Evolutionary conservation across 176 grass and related monocot species (phyloP).

Genomic region (Avena atlantica): DNA sequence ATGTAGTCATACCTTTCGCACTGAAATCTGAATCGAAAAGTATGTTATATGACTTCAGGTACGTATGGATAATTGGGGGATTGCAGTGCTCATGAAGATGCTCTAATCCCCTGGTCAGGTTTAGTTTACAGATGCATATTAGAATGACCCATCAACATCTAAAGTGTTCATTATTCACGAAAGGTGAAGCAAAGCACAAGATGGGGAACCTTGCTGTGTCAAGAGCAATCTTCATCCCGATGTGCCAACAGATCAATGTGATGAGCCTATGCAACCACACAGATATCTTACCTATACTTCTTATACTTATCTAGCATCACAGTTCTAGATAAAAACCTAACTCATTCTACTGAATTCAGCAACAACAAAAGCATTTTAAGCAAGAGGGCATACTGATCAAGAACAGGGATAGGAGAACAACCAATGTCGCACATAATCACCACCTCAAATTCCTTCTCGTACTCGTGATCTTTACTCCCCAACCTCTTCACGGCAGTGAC

Average conservation of each 20-base stretch:
- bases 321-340: background rate
- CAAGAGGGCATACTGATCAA: constrained; percentile 9
- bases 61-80: constrained; percentile 85
- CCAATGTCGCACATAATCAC: background rate
- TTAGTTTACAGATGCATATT: constrained; percentile 43
- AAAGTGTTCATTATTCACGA: constrained; percentile 3
- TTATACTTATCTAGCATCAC: background rate
- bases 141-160: constrained; percentile 32
- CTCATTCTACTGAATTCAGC: constrained; percentile 71
- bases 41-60: constrained; percentile 94
- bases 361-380: constrained; percentile 17
- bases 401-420: background rate
- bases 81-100: constrained; percentile 93
- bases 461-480: constrained; percentile 41
- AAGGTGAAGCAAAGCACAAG: constrained; percentile 20
- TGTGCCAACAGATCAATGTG: constrained; percentile 88
- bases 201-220: constrained; percentile 86
- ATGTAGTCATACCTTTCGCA: too few species aligned
- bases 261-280: constrained; percentile 61
- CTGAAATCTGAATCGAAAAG: constrained; percentile 67
- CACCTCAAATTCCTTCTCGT: constrained; percentile 92
- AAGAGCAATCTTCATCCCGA: constrained; percentile 97
- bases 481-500: constrained; percentile 63
- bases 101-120: constrained; percentile 82
- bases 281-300: constrained; percentile 27